These are phyloP conservation scores for Psidium friedrichsthalianum DNA, from an alignment of 345 rosid species.

Conservation along the genomic window DNA sequence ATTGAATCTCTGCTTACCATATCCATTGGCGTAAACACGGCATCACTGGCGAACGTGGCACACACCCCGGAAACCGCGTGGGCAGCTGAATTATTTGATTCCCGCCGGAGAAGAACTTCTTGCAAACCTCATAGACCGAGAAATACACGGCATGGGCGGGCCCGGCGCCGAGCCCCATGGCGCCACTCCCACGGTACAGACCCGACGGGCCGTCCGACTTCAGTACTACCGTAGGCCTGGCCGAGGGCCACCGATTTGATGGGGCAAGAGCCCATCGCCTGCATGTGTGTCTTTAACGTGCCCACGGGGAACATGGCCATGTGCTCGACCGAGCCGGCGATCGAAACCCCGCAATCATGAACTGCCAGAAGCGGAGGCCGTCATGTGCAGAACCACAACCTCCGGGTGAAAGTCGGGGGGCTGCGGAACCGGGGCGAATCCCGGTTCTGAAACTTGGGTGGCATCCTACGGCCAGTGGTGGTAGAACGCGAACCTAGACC, in stretches of 20 bases:
- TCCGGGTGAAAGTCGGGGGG: conserved; percentile 60
- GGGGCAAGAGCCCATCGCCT: conserved; percentile 91
- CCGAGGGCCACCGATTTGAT: conserved; percentile 64
- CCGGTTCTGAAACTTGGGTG: conserved; percentile 42
- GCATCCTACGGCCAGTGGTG: conserved; percentile 22
- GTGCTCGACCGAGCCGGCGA: conserved; percentile 91
- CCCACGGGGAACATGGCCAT: conserved; percentile 99
- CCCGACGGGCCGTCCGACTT: conserved; percentile 59
- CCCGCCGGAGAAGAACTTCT: conserved; percentile 53
- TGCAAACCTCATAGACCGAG: conserved; percentile 73
- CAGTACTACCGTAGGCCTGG: conserved; percentile 69
- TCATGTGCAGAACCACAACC: conserved; percentile 13
- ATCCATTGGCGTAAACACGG: conserved; percentile 95
- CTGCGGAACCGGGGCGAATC: conserved; percentile 55
- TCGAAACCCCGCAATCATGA: conserved; percentile 91
- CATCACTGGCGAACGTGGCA: conserved; percentile 88
- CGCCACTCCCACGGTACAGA: conserved; percentile 86
- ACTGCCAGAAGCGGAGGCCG: conserved; percentile 85
- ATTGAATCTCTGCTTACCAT: conserved; percentile 98
- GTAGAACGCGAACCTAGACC: background rate
- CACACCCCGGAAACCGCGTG: conserved; percentile 86
- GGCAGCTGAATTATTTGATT: conserved; percentile 60
- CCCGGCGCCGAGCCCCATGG: conserved; percentile 99
- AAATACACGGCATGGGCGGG: conserved; percentile 98
- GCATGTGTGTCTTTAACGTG: conserved; percentile 95